Evolutionary conservation across 1,139 yeast species (phyloP), one percentile per base, ranked within the genome.

Genomic region (Lodderomyces theae): DNA sequence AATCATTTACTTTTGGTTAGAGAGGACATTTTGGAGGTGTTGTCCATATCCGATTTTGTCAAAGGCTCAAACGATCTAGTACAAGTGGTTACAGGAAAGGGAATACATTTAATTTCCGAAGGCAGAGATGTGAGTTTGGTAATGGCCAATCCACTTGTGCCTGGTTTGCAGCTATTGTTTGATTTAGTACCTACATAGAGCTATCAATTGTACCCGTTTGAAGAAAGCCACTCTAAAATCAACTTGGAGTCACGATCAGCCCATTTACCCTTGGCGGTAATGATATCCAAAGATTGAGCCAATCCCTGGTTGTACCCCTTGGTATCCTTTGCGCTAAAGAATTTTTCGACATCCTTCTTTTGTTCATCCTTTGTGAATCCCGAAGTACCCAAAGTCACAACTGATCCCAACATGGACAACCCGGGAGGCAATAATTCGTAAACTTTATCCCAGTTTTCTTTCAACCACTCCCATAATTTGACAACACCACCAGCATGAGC

Each of bases 31-130:
- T 70, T 87, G 11, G 96, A 88, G 53, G 72, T 88, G 2, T 80
- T 82, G 74, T 67, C 75, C 12, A 69, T 86, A 34, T 74, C 80
- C 37, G 77, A 80, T 42, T 71, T 69, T 43, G 69, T 66, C 21
- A 66, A 64, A 24, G 69, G 79, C 2, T 55, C 73, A 17, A 77
- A 78, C 41, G 70, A 72, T 34, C 74, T 88, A 19, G 74, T 80
- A 34, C 96, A 88, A 58, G 85, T 86, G 7, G 70, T 87, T 31
- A 74, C 82, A 6, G 95, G 95, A 11, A 84, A 82, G 54, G 82
- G 80, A 43, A 71, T 83, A 26, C 62, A 61, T 25, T 56, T 80
- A 49, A 51, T 82, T 17, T 58, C 58, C 9, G 66, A 66, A 38
- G 67, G 63, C 16, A 74, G 74, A 5, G 66, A 65, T 38, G 64